Evolutionary conservation across 106 monocot genomes (phyloP), one percentile per base, ranked within the genome.

Genomic region (Dendrobium catenatum): DNA sequence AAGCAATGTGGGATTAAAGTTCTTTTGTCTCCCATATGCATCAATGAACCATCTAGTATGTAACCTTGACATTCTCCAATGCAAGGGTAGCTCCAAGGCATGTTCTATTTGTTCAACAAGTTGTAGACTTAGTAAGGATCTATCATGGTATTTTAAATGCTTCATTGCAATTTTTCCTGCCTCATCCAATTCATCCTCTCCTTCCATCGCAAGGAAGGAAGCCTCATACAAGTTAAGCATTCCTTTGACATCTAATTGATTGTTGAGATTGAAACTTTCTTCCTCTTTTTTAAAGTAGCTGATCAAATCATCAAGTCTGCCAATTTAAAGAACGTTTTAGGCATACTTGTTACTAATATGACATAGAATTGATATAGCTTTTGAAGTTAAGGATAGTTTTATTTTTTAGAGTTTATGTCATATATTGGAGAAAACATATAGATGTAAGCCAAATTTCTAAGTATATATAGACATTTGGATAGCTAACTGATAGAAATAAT

Each of bases 1-100:
- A 8, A 93, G 77, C 33, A 93, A 33, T 17, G 22, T 33, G 2
- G 18, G 84, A 22, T 70, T 85, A 68, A 78, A 82, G 55, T 58
- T 49, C 2, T 82, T 46, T 24, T 81, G 40, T 55, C 19, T 85
- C 22, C 76, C 55, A 46, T 84, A 93, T 10, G 37, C 24, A 9
- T 89, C 80, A 7, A 93, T 89, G 82, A 42, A 93, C 79, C 85
- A 84, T 33, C 82, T 41, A 2, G 88, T 64, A 3, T 93, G 80
- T 2, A 88, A 40, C 78, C 90, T 87, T 64, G 54, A 78, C 73
- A 82, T 72, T 80, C 86, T 90, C 90, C 86, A 87, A 76, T 90
- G 77, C 33, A 88, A 19, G 1, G 93, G 93, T 67, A 88, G 81
- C 9, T 93, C 90, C 76, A 93, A 42, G 0, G 93, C 81, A 76